Evolutionary conservation across 2,329 filamentous ascomycete genomes (phyloP).

Genomic region (Helicocarpus griseus): DNA sequence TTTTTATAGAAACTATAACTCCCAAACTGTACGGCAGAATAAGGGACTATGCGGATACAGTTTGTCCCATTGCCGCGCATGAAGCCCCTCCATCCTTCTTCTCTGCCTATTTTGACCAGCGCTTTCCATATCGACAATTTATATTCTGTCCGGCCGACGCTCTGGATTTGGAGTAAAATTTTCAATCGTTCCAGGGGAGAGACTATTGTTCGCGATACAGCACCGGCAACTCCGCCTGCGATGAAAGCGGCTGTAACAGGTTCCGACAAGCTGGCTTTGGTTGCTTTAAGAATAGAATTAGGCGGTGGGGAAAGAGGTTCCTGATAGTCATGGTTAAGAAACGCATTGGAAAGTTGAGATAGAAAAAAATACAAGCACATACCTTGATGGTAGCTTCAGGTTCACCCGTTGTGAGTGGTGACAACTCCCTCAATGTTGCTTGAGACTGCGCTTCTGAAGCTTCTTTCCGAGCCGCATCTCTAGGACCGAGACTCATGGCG

Average conservation of each 20-base stretch:
- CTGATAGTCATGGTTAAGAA: not conserved
- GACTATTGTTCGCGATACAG: conserved; percentile 94
- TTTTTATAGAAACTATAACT: conserved; percentile 96
- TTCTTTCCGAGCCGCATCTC: conserved; percentile 5
- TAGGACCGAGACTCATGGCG: conserved; percentile 10
- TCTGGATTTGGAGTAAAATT: conserved; percentile 96
- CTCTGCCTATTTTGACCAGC: conserved; percentile 86
- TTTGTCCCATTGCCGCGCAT: conserved; percentile 98
- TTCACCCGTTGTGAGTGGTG: not conserved
- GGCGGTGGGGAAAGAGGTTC: not conserved
- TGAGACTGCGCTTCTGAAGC: not conserved
- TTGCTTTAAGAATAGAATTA: conserved; percentile 5
- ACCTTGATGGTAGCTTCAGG: not conserved
- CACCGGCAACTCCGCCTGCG: conserved; percentile 85
- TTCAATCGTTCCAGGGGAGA: conserved; percentile 93
- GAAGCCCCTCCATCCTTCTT: conserved; percentile 94
- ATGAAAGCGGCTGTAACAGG: conserved; percentile 87
- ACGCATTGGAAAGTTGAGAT: not conserved
- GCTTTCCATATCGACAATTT: conserved; percentile 85
- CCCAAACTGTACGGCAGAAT: conserved; percentile 95
- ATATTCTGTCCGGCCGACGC: conserved; percentile 81
- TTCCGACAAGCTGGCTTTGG: conserved; percentile 49
- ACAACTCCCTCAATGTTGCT: conserved; percentile 1
- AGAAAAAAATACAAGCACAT: not conserved
- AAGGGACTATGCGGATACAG: conserved; percentile 95